Percentiles rank a stretch among this genome's conserved stretches.
Conservation (phyloP, 2,329 filamentous ascomycete genomes). For the Pyrenophora graminea region DNA sequence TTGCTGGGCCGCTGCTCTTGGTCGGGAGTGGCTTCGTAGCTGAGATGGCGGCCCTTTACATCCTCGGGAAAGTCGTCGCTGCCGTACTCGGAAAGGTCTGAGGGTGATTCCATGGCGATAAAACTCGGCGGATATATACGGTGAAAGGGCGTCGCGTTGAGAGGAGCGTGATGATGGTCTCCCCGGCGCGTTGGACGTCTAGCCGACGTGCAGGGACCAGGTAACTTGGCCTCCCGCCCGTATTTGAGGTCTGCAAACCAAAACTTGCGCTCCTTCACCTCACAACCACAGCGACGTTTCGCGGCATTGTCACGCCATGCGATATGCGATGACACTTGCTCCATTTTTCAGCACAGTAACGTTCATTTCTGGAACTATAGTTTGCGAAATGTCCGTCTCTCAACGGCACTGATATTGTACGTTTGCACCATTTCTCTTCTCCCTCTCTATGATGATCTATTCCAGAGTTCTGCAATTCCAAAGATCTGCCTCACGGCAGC, state of each 20-base stretch:
- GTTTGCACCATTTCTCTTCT: not conserved
- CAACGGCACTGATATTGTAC: not conserved
- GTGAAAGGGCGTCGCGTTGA: not conserved
- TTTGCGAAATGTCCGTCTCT: too few relatives aligned
- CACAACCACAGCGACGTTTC: not conserved
- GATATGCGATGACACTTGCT: not conserved
- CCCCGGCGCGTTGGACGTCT: conserved; percentile 10
- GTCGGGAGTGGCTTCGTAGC: conserved; percentile 49
- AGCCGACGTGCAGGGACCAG: conserved; percentile 14
- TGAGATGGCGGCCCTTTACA: conserved; percentile 54
- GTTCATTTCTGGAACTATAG: too few relatives aligned
- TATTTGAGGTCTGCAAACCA: conserved; percentile 7
- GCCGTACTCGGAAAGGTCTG: conserved; percentile 67
- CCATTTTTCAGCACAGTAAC: not conserved
- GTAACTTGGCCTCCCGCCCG: conserved; percentile 15
- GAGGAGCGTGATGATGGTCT: conserved; percentile 13
- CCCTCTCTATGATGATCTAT: conserved; percentile 47
- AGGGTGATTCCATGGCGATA: conserved; percentile 58
- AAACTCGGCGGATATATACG: not conserved
- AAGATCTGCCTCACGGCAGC: conserved; percentile 42
- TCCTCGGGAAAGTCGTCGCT: conserved; percentile 67
- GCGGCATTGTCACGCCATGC: too few relatives aligned
- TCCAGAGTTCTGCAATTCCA: conserved; percentile 58
- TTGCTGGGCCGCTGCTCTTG: conserved; percentile 50
- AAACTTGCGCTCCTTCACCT: not conserved